Evolutionary conservation across 768 basidiomycete genomes (phyloP), one percentile per base, ranked within the genome.

Genomic region (Chalciporus pseudorubinellus): DNA sequence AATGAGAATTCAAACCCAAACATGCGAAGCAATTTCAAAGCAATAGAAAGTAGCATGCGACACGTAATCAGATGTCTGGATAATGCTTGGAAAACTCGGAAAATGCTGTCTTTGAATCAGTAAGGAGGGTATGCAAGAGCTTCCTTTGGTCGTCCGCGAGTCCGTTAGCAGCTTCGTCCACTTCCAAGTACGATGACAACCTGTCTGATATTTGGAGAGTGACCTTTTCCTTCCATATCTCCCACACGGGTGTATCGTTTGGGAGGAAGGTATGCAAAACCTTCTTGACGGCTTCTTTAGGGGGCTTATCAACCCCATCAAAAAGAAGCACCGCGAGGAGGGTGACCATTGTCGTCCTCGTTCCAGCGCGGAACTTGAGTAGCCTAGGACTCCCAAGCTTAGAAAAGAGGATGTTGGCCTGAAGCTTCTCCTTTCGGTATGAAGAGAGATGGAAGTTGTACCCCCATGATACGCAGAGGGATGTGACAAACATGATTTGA

Each of bases 401-500:
- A 7, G 24, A 10, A n/a, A 61, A 56, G 31, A 66, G 45, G 10
- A 67, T 31, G 12, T 60, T 16, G 46, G 47, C 51, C 57, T 72
- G 60, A 7, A 59, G 39, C 14, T 26, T 43, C 28, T 59, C 55
- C 7, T 54, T 58, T 20, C 73, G 70, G 66, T 74, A 50, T 20
- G 63, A 66, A 0, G 68, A 67, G 19, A 70, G 45, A 18, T 49
- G 53, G 18, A 55, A 61, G 14, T 65, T 72, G 52, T 72, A 70
- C 4, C 22, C n/a, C 71, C 71, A 72, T 4, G 71, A 71, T 1
- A 68, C 57, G 8, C 48, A 60, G 18, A 72, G 59, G 3, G 69
- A 64, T 13, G 53, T 47, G 21, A 72, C 48, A 43, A 72, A 71
- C 66, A 72, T 63, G 46, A 70, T 51, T 44, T 72, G 71, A 13